These are phyloP conservation scores for Paramyrothecium sp. DNA, from an alignment of 2,329 filamentous ascomycete genomes.

Conservation along the genomic window DNA sequence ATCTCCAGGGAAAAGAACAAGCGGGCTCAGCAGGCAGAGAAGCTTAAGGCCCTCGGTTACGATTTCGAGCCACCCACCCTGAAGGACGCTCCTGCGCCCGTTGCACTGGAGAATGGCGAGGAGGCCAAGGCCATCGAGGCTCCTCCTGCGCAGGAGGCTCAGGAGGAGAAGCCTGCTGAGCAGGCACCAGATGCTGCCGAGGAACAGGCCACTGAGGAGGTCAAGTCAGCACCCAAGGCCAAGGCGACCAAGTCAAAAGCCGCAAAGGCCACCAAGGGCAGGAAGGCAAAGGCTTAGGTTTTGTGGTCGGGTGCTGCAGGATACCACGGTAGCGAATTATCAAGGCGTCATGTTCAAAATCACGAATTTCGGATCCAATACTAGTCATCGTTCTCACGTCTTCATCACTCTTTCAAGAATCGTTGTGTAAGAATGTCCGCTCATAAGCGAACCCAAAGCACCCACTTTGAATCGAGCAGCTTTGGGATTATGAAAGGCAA, in stretches of 20 bases:
- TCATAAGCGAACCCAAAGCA: slow-evolving; percentile 61
- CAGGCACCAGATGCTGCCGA: slow-evolving; percentile 11
- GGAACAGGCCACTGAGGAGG: slow-evolving; percentile 19
- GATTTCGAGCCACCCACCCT: slow-evolving; percentile 74
- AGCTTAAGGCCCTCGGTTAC: slow-evolving; percentile 80
- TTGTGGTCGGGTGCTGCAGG: slow-evolving; percentile 6
- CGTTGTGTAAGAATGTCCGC: slow-evolving; percentile 45
- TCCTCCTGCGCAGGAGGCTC: slow-evolving; percentile 24
- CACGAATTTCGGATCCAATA: not conserved
- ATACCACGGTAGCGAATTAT: not conserved
- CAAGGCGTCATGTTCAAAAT: not conserved
- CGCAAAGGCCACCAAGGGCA: slow-evolving; percentile 26
- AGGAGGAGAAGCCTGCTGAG: slow-evolving; percentile 18
- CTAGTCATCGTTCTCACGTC: too few species aligned
- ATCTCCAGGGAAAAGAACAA: slow-evolving; percentile 71
- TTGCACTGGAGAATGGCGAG: slow-evolving; percentile 32
- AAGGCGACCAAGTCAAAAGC: slow-evolving; percentile 31
- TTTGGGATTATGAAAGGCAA: slow-evolving; percentile 61
- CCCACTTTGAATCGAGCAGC: slow-evolving; percentile 43
- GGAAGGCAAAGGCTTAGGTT: slow-evolving; percentile 35
- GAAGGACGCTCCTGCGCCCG: slow-evolving; percentile 52
- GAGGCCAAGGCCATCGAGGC: slow-evolving; percentile 35
- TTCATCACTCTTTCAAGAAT: not conserved
- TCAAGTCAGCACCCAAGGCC: slow-evolving; percentile 16
- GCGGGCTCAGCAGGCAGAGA: slow-evolving; percentile 66